Evolutionary conservation across 768 basidiomycete species (phyloP).

Genomic region (Pisolithus orientalis): DNA sequence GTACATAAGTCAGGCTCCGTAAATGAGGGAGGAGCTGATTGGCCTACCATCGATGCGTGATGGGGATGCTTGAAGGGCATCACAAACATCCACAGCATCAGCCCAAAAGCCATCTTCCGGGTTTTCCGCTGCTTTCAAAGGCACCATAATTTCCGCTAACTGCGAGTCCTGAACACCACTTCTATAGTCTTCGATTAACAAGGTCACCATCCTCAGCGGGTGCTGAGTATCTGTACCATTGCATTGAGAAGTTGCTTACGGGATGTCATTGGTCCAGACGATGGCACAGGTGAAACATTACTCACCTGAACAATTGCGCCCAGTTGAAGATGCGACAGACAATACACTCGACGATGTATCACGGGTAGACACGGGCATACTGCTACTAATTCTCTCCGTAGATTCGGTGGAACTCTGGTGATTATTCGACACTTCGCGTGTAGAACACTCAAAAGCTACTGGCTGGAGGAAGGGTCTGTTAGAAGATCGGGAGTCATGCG

Average conservation of each 20-base stretch:
- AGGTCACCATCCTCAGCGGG: constrained; percentile 49
- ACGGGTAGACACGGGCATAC: not conserved
- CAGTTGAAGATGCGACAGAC: constrained; percentile 4
- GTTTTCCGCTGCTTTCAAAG: constrained; percentile 42
- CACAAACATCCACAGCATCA: constrained; percentile 55
- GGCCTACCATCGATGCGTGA: constrained; percentile 64
- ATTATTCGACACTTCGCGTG: constrained; percentile 6
- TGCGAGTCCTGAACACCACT: constrained; percentile 47
- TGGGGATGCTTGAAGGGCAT: constrained; percentile 53
- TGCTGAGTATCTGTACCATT: constrained; percentile 10
- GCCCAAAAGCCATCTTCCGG: constrained; percentile 62
- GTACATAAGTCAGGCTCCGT: not conserved
- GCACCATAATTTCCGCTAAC: constrained; percentile 61
- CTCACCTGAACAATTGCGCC: constrained; percentile 33
- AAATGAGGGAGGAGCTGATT: not conserved
- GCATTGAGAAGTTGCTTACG: constrained; percentile 6
- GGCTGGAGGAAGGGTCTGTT: not conserved
- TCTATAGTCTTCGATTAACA: constrained; percentile 61
- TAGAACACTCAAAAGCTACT: not conserved
- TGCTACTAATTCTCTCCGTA: constrained; percentile 1
- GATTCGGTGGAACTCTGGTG: constrained; percentile 5
- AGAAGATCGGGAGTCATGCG: no score
- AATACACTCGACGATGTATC: not conserved
- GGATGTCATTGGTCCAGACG: constrained; percentile 4
- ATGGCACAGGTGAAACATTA: not conserved